Percentiles rank a stretch among this genome's conserved stretches.
Evolutionary conservation across 257 asterid species (phyloP).

Genomic region (Phtheirospermum japonicum): DNA sequence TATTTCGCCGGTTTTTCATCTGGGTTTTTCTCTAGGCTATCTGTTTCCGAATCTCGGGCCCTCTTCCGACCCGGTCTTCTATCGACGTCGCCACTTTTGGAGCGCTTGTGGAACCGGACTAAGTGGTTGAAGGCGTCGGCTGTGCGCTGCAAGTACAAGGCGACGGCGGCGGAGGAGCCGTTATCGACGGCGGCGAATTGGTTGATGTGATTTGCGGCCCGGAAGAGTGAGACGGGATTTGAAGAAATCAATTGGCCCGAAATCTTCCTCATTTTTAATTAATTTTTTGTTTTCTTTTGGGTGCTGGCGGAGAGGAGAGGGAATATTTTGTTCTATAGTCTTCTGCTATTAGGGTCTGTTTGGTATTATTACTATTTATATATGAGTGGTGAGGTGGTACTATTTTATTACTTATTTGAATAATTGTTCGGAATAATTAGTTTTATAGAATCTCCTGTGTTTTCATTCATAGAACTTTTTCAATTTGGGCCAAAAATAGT

Average conservation of each 20-base stretch:
- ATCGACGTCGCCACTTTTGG: not conserved
- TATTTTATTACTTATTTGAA: too few species aligned
- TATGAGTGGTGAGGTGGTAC: too few species aligned
- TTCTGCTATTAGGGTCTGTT: not conserved
- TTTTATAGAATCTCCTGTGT: too few species aligned
- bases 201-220: conserved; percentile 48
- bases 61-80: conserved; percentile 12
- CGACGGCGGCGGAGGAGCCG: conserved; percentile 51
- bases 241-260: conserved; percentile 39
- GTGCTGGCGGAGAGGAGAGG: too few species aligned
- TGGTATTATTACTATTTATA: too few species aligned
- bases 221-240: conserved; percentile 40
- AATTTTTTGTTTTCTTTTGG: too few species aligned
- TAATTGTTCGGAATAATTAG: too few species aligned
- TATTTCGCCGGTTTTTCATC: conserved; percentile 4
- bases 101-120: conserved; percentile 41
- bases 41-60: conserved; percentile 4
- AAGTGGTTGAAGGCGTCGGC: conserved; percentile 47
- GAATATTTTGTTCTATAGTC: too few species aligned
- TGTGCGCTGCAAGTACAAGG: conserved; percentile 44
- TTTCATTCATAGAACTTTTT: too few species aligned
- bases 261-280: conserved; percentile 44
- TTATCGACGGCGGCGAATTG: conserved; percentile 45
- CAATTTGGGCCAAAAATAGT: too few species aligned
- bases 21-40: not conserved